Base-by-base conservation (phyloP, 805 yeast species). In the Candida dajiaensis region DNA sequence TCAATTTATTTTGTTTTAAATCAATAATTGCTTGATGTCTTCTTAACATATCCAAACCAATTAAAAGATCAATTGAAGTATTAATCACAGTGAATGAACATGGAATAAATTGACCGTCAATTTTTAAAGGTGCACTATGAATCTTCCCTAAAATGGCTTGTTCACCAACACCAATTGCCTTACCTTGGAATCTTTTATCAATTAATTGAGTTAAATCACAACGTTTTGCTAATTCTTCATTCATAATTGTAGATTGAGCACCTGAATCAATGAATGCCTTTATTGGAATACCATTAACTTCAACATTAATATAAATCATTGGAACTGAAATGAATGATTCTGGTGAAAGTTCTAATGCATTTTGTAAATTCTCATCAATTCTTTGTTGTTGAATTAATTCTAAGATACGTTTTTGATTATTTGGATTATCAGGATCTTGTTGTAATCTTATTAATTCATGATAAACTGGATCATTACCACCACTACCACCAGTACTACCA, bases 231-330 rank as follows among this genome's bases (percentile, higher is more conserved):
- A 90, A 71, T 38, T 71, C 69, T 1, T 95, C 85, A 28, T 89
- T 81, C 59, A 94, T 79, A 37, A 94, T 83, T 0, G 99, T 89
- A 25, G 80, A 71, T 64, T 89, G 97, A 0, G 99, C 98, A 2
- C 99, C 99, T 0, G 97, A 81, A 63, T 94, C 99, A 6, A 94
- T 95, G 69, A 94, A 89, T 0, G 98, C 98, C 62, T 87, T 87
- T 3, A 89, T 84, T 20, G 83, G 81, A 40, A 74, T 72, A 1
- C 94, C 92, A 58, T 94, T 90, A 33, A 92, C 83, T 53, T 79
- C 83, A 37, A 89, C 73, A 46, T 81, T 73, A 15, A 94, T 80
- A 65, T 83, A 92, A 36, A 94, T 73, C 96, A 94, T 89, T 28
- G 78, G 77, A 3, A 92, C 95, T 0, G 76, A 66, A 0, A 89